Base-by-base conservation (phyloP, 1,284 basidiomycete species). In the Kalmanozyma brasiliensis region DNA sequence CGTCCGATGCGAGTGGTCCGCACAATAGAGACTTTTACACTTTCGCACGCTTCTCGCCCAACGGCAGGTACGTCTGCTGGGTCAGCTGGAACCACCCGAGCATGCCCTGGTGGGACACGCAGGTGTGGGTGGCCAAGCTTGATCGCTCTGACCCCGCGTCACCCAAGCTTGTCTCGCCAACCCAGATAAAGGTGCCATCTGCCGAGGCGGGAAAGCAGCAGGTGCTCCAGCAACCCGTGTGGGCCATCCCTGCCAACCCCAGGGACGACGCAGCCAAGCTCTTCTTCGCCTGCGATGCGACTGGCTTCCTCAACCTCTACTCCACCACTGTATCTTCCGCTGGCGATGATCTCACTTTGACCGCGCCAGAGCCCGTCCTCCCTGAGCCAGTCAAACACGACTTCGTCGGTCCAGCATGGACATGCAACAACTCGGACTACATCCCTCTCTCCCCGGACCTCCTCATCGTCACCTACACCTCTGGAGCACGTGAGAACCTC, bases 71-170 rank as follows among this genome's bases (percentile, higher is more conserved):
- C 38, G 73, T 92, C 17, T 87, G 86, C 3, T 93, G 89, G 88
- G 84, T 88, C 43, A 85, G 89, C 60, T 92, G 90, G 91, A 74
- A 78, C 30, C 83, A 84, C 65, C 91, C 91, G 0, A 87, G 90
- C 74, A 92, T 92, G 91, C 90, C 91, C 19, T 92, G 90, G 89
- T 88, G 91, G 72, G 89, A 88, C 17, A 85, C 87, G 0, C 84
- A 89, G 73, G 83, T 92, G 34, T 84, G 86, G 70, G 80, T 89
- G 22, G 89, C 86, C 0, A 35, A 84, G 11, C 77, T 86, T 24
- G 65, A 60, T 7, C 24, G 46, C 9, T 53, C 56, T 1, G 23
- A 59, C 8, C 51, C 56, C 5, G 44, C 40, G n/a, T n/a, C 26
- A 4, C 55, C 55, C 11, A 49, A 38, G 17, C 49, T 68, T 4